Evolutionary conservation across 2,329 filamentous ascomycete species (phyloP).

Genomic region (Hymenoscyphus fructigenus): DNA sequence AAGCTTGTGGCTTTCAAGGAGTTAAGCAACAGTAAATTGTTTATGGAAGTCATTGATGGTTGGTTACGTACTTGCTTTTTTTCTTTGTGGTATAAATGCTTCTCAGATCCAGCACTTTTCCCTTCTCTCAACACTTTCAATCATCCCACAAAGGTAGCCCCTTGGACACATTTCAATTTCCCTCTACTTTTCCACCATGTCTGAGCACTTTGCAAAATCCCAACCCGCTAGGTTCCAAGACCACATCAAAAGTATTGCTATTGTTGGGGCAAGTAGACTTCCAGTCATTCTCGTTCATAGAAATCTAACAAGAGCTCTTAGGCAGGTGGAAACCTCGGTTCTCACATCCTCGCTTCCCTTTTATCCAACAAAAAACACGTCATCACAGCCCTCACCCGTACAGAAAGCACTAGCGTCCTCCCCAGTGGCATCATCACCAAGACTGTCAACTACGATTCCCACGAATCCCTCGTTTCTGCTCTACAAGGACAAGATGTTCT

Average conservation of each 20-base stretch:
- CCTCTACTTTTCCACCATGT: neutral
- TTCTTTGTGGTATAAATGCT: too few relatives aligned
- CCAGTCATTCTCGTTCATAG: neutral
- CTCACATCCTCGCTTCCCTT: slow-evolving; percentile 37
- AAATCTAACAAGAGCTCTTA: slow-evolving; percentile 25
- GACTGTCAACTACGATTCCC: slow-evolving; percentile 46
- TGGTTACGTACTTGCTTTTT: too few relatives aligned
- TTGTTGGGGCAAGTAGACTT: slow-evolving; percentile 46
- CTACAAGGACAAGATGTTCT: slow-evolving; percentile 55
- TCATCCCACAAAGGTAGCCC: too few relatives aligned
- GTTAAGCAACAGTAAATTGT: too few relatives aligned
- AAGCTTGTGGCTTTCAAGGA: too few relatives aligned
- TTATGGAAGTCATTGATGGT: too few relatives aligned
- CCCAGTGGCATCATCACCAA: slow-evolving; percentile 44
- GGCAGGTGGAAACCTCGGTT: slow-evolving; percentile 41
- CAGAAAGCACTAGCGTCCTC: slow-evolving; percentile 40
- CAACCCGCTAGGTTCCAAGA: slow-evolving; percentile 35
- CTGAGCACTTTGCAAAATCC: slow-evolving; percentile 20
- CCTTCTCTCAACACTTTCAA: too few relatives aligned
- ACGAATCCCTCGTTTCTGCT: slow-evolving; percentile 46
- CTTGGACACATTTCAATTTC: too few relatives aligned
- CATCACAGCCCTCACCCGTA: slow-evolving; percentile 50
- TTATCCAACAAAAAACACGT: slow-evolving; percentile 42
- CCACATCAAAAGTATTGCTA: slow-evolving; percentile 44
- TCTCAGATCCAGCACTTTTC: too few relatives aligned